Conservation (phyloP, 192 early-diverging fungal genomes). For the Backusella circina region DNA sequence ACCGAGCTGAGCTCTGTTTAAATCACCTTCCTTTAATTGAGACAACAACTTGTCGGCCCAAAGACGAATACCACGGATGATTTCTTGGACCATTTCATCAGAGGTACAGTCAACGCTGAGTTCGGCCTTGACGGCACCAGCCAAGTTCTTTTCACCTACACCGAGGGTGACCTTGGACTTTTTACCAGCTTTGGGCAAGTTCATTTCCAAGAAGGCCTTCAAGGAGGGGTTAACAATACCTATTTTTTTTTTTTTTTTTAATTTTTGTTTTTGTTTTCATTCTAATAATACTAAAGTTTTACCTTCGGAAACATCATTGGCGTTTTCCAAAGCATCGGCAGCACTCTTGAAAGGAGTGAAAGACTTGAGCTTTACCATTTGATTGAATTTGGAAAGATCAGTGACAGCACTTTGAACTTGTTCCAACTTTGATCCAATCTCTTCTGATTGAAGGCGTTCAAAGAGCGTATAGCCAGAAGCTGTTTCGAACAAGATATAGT, state of each 20-base stretch:
- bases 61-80: constrained; percentile 91
- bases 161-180: constrained; percentile 76
- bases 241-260: constrained; percentile 18
- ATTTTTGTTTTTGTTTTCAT: neutral
- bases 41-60: constrained; percentile 85
- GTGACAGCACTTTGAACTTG: constrained; percentile 78
- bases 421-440: constrained; percentile 91
- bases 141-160: constrained; percentile 85
- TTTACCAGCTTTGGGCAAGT: constrained; percentile 80
- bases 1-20: constrained; percentile 92
- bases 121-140: constrained; percentile 70
- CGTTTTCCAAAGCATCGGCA: constrained; percentile 96
- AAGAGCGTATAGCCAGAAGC: constrained; percentile 97
- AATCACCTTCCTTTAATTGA: constrained; percentile 90
- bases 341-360: constrained; percentile 96
- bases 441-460: constrained; percentile 89
- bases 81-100: constrained; percentile 82
- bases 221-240: constrained; percentile 85
- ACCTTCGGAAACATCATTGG: constrained; percentile 98
- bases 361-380: constrained; percentile 83
- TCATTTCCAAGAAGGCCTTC: constrained; percentile 93
- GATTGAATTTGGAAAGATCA: constrained; percentile 88
- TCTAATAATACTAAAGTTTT: neutral
- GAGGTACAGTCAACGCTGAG: constrained; percentile 75
- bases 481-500: constrained; percentile 87